A percentile compares a stretch with the other conserved stretches of the same genome.
These are phyloP conservation scores for Botryotinia narcissicola DNA, from an alignment of 2,329 filamentous ascomycete species.

Conservation along the genomic window DNA sequence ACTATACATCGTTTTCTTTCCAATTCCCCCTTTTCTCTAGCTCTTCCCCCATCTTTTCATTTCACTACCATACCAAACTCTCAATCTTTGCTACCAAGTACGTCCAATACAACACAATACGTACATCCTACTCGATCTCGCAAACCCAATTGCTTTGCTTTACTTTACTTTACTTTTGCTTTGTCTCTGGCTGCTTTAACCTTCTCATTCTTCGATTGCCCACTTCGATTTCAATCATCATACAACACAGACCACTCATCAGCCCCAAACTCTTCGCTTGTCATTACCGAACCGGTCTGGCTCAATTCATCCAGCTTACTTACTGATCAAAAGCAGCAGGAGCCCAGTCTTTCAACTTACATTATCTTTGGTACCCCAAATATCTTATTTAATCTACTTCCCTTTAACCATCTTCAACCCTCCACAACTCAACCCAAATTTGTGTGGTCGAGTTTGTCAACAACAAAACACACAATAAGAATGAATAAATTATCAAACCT, in stretches of 20 bases:
- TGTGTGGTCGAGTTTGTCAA: slow-evolving; percentile 17
- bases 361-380: slow-evolving; percentile 19
- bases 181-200: slow-evolving; percentile 7
- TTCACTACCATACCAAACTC: neutral
- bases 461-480: slow-evolving; percentile 39
- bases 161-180: neutral
- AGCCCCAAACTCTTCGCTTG: neutral
- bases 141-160: neutral
- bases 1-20: neutral
- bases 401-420: slow-evolving; percentile 17
- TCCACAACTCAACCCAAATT: slow-evolving; percentile 10
- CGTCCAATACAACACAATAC: neutral
- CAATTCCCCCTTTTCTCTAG: neutral
- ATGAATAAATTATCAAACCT: slow-evolving; percentile 72
- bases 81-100: neutral
- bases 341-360: slow-evolving; percentile 18
- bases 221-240: neutral
- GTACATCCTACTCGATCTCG: neutral
- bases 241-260: neutral
- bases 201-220: neutral
- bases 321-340: slow-evolving; percentile 17
- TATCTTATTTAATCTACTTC: slow-evolving; percentile 14
- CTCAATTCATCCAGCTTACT: neutral
- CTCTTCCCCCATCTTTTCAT: neutral
- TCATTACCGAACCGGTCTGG: slow-evolving; percentile 9